Evolutionary conservation across 805 yeast species (phyloP).

Genomic region (Ogataea chonburiensis): DNA sequence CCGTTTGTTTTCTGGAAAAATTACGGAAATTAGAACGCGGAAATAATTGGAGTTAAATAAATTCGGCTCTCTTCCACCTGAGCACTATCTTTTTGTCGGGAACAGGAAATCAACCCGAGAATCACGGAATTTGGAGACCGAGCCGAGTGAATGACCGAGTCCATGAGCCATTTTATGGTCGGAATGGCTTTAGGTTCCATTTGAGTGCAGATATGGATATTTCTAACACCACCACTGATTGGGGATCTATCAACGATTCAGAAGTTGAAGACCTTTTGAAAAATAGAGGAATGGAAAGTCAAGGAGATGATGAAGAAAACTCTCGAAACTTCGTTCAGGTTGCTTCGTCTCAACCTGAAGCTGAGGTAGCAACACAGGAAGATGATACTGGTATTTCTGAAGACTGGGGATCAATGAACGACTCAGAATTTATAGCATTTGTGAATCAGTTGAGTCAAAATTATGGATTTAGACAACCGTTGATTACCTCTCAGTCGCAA

Average conservation of each 20-base stretch:
- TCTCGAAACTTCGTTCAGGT: conserved; percentile 12
- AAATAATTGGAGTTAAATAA: too few species aligned
- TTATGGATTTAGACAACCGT: conserved; percentile 13
- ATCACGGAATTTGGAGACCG: too few species aligned
- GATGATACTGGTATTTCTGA: conserved; percentile 10
- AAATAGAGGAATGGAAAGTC: neutral
- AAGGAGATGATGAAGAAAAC: too few species aligned
- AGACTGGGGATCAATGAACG: conserved; percentile 39
- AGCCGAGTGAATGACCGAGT: too few species aligned
- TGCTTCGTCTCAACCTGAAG: conserved; percentile 15
- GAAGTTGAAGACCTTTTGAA: conserved; percentile 18
- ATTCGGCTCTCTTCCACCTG: too few species aligned
- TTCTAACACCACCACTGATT: conserved; percentile 28
- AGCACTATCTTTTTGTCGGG: too few species aligned
- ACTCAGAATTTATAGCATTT: conserved; percentile 38
- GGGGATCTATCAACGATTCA: conserved; percentile 33
- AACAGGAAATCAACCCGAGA: too few species aligned
- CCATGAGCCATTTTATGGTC: too few species aligned
- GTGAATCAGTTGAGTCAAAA: conserved; percentile 36
- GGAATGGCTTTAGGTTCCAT: too few species aligned
- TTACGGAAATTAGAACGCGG: too few species aligned
- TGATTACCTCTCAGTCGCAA: conserved; percentile 13
- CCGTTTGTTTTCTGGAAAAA: too few species aligned
- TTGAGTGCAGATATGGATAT: too few species aligned
- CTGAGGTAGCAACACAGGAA: conserved; percentile 13